Base-by-base conservation (phyloP, 495 filamentous ascomycete genomes). In the Aspergillus olivimuriae region DNA sequence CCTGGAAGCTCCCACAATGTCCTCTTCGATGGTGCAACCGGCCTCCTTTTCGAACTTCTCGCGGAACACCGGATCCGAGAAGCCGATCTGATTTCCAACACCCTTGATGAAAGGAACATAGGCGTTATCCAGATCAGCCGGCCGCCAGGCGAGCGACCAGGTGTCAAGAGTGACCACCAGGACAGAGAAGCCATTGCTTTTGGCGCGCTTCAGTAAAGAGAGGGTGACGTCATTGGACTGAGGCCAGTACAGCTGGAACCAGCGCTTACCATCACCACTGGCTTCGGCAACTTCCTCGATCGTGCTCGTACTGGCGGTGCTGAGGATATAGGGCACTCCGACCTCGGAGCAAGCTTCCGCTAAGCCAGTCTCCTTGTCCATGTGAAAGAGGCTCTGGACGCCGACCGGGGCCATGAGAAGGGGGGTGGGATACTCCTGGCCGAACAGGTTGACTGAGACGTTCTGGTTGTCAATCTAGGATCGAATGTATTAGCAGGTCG, bases 181-280 rank as follows among this genome's bases (percentile, higher is more conserved):
- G 14, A 67, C 67, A 17, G 69, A 67, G 46, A 69, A 65, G 2
- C 71, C 71, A 35, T 58, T 64, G 5, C 64, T 68, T 39, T 77
- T 77, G 2, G 82, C 84, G 17, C 83, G 75, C n/a, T 66, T 61
- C 28, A 87, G 66, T 24, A 86, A 57, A 3, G 77, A 77, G 0
- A 71, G 46, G 0, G 84, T 85, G 35, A 85, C 56, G 3, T 77
- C 67, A 33, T 80, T 66, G 53, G 80, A 70, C 12, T 60, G 50
- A 2, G 80, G 80, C 78, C 81, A 83, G 59, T 87, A 89, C 6
- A 89, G 69, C 55, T 89, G 83, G 54, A 75, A 87, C 72, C 77
- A 81, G 18, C 46, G 63, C 54, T 60, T 74, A 45, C 48, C 73
- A 45, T 60, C 62, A 39, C 34, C 59, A 55, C 39, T 65, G 38